Evolutionary conservation across 164 flowering plant genomes (phyloP), one percentile per base, ranked within the genome.

Genomic region (Magnolia changhungtana): DNA sequence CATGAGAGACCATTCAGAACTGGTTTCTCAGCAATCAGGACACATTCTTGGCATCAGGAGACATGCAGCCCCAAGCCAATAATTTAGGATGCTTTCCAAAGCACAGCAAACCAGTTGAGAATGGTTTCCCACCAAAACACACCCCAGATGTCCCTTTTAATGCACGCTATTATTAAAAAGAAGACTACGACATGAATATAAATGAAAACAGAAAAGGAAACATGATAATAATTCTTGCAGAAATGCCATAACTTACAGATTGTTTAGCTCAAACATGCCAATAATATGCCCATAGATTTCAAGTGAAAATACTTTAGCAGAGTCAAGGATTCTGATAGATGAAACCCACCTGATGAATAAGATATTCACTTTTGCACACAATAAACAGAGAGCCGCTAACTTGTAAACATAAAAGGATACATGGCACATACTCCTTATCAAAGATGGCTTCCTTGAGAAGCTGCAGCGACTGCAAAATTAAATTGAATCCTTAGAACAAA

Each of bases 221-320:
- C 14, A 16, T 55, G 59, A 55, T 55, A 55, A 9, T 7, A 55
- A 67, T 20, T 59, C 63, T 67, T 66, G 55, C 14, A 51, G 61
- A 31, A 72, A 75, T 20, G 50, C 58, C 18, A 72, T 14, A 63
- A 86, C 98, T 92, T 87, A 96, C 99, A 96, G 99, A 85, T 96
- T 96, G 82, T 96, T 94, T 75, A 90, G 88, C 93, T 96, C 99
- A 86, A 96, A 94, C 98, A 96, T 94, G 87, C 99, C 99, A 80
- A 96, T 92, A 51, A 96, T 89, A 80, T 94, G 89, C 55, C 98
- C 98, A 86, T 90, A 94, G 68, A 94, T 87, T 71, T 96, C 98
- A 29, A 96, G 96, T 29, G 98, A 91, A 84, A 96, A 91, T 75
- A 96, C 99, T 96, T 49, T 8, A 19, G 75, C 69, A 24, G 66